Base-by-base conservation (phyloP, 192 early-diverging fungal species). In the Haplosporangium gracile region DNA sequence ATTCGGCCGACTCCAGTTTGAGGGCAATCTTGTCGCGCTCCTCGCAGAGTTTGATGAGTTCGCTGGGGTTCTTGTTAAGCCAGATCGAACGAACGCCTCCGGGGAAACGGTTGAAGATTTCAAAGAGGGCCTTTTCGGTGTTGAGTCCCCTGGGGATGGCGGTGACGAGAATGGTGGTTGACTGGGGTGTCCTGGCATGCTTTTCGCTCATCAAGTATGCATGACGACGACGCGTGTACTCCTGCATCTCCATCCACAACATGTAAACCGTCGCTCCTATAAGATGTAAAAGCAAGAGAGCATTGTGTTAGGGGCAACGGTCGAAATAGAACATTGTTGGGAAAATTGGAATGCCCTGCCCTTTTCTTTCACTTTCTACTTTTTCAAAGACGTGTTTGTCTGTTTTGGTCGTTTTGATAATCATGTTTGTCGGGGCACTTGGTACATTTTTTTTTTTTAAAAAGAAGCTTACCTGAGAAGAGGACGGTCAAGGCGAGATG, bases 221-320 rank as follows among this genome's bases (percentile, higher is more conserved):
- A 76, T 94, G 93, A n/a, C 96, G 93, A 51, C 97, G 87, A n/a
- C 78, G 75, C 22, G 94, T 90, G 70, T 94, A 96, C 32, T 88
- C 83, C 4, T 83, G 87, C 70, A 95, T 90, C 82, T 96, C 91
- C 40, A 82, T 87, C 71, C 92, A 92, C 10, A 88, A 26, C 75
- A 77, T 75, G 53, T 32, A 70, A 7, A 80, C 29, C 32, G 82
- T 88, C 75, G 60, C 89, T n/a, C 36, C 89, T 88, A 88, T 78
- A 83, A 26, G 13, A 18, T 26, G 4, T 32, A 49, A 8, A 75
- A 70, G 76, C 5, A 78, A 73, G 10, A 11, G 20, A 53, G 32
- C 16, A 39, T 29, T 24, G 22, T 73, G 22, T 73, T 38, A 42
- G 43, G n/a, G 42, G 24, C 42, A 22, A 26, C 11, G 40, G 39